These are phyloP conservation scores for Malus domestica DNA, from an alignment of 306 rosid species.

Conservation along the genomic window DNA sequence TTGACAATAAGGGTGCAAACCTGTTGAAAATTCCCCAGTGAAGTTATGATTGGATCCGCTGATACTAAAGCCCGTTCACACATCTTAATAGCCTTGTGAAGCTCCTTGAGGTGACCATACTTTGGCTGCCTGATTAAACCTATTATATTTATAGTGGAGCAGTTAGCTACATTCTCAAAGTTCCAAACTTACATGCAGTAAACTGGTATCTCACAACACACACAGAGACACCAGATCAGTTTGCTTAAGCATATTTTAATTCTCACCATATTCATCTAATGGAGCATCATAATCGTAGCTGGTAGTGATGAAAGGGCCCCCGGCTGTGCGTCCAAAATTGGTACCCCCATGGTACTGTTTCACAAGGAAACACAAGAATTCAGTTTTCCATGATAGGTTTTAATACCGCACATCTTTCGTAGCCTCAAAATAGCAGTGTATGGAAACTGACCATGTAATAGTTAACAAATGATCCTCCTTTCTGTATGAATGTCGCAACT, in stretches of 20 bases:
- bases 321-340: constrained; percentile 97
- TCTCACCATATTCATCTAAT: constrained; percentile 93
- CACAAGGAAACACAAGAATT: background rate
- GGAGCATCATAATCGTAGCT: constrained; percentile 99
- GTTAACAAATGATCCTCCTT: constrained; percentile 92
- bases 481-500: constrained; percentile 70
- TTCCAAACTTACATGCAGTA: background rate
- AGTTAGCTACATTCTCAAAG: constrained; percentile 12
- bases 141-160: constrained; percentile 21
- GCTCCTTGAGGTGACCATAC: constrained; percentile 95
- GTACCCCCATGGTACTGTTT: constrained; percentile 96
- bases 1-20: constrained; percentile 27
- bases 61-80: constrained; percentile 75
- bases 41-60: constrained; percentile 75
- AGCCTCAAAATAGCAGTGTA: constrained; percentile 7
- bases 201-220: background rate
- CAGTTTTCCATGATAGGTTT: constrained; percentile 13
- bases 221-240: background rate
- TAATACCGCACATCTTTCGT: constrained; percentile 10
- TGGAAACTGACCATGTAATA: constrained; percentile 81
- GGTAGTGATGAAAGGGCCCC: constrained; percentile 97
- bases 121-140: constrained; percentile 95
- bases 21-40: constrained; percentile 88
- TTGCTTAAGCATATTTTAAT: background rate
- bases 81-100: constrained; percentile 81